Base-by-base conservation (phyloP, 192 early-diverging fungal genomes). In the Backusella westeae region DNA sequence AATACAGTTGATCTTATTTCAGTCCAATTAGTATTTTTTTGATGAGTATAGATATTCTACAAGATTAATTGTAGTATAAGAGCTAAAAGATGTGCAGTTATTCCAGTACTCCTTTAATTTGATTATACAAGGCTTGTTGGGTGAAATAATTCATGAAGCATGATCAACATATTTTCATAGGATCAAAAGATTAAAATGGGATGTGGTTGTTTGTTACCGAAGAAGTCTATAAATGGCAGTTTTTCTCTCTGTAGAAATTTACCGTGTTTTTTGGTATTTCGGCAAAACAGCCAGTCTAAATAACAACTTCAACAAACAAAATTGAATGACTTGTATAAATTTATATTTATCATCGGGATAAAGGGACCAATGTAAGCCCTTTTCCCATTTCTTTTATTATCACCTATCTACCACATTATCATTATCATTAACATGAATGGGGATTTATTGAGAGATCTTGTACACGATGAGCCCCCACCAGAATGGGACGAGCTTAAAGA, bases 211-310 rank as follows among this genome's bases (percentile, higher is more conserved):
- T 63, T 63, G 23, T 29, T 26, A 63, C 56, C 23, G 26, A 63
- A 29, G 26, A 63, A 29, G 56, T 14, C 23, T 63, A 26, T 23
- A 12, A 17, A 29, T 63, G 23, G 10, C 56, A 63, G 10, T 4
- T 63, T 63, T 63, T 56, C 53, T 63, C 56, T 63, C 56, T 63
- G 23, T 23, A 63, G 26, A 26, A 63, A 63, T 63, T 63, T 63
- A 63, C 56, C 56, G 56, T 63, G 56, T 63, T 63, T 63, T 29
- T 29, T 32, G 32, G 26, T 63, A 63, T 23, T 63, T 63, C 56
- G 56, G 56, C 56, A 63, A 63, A 23, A 63, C 56, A 63, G 9
- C 4, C 26, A 63, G 56, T 63, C 23, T 63, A 63, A 63, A 63
- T 29, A 63, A 29, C 56, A 63, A 63, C 56, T 63, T 23, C 56